Evolutionary conservation across 164 flowering plant genomes (phyloP).

Genomic region (Macadamia integrifolia): DNA sequence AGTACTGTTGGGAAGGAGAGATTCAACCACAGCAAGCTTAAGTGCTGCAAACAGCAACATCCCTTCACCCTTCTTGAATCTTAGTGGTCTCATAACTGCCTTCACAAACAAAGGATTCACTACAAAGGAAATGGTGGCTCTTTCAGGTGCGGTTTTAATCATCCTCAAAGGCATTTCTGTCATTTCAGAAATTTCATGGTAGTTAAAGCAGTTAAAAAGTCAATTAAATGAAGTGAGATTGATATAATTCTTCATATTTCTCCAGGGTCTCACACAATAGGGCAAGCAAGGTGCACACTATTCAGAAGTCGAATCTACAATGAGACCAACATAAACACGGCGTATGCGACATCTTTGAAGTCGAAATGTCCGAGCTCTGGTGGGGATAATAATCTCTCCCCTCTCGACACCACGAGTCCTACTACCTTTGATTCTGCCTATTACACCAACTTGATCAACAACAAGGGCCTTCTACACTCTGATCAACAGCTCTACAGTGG

Average conservation of each 20-base stretch:
- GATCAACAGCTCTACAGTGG: slow-evolving; percentile 28
- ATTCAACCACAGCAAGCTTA: slow-evolving; percentile 33
- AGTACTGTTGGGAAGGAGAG: slow-evolving; percentile 36
- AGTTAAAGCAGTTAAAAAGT: too few relatives aligned
- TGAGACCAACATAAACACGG: slow-evolving; percentile 18
- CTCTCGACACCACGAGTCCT: slow-evolving; percentile 17
- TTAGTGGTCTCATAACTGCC: background rate
- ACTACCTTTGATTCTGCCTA: slow-evolving; percentile 15
- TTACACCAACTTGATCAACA: slow-evolving; percentile 20
- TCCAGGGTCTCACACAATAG: slow-evolving; percentile 26
- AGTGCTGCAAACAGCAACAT: slow-evolving; percentile 24
- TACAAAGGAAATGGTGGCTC: slow-evolving; percentile 31
- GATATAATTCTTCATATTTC: too few relatives aligned
- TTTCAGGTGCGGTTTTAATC: slow-evolving; percentile 17
- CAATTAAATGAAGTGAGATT: too few relatives aligned
- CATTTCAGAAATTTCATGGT: too few relatives aligned
- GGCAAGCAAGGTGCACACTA: slow-evolving; percentile 22
- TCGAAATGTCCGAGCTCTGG: slow-evolving; percentile 18
- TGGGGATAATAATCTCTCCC: slow-evolving; percentile 21
- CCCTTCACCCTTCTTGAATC: slow-evolving; percentile 18
- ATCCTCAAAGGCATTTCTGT: too few relatives aligned
- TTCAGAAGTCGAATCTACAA: slow-evolving; percentile 22
- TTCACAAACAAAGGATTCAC: slow-evolving; percentile 30
- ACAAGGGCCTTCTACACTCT: slow-evolving; percentile 25
- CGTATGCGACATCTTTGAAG: slow-evolving; percentile 8